phyloP scores from a whole-genome alignment of 441 rosid species.

The Pelargonium citronellum region DNA sequence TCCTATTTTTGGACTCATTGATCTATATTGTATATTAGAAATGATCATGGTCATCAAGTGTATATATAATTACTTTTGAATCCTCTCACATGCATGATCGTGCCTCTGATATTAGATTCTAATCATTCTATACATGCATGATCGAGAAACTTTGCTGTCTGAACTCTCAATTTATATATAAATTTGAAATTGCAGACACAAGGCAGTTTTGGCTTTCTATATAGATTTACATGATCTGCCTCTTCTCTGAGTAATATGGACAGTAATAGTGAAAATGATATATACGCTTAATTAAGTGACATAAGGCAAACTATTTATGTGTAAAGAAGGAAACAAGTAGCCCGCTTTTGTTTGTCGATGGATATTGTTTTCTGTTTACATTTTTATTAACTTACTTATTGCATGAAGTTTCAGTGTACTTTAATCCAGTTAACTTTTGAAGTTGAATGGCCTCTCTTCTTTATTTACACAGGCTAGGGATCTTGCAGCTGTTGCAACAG shows the following conservation, averaged over 20 bases:
- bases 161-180: too few relatives aligned
- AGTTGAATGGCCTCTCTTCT: conserved; percentile 21
- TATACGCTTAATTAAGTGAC: not conserved
- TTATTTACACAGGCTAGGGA: conserved; percentile 58
- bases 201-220: too few relatives aligned
- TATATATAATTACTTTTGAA: too few relatives aligned
- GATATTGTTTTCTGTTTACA: not conserved
- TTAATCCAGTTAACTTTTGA: conserved; percentile 11
- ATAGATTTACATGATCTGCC: too few relatives aligned
- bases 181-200: too few relatives aligned
- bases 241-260: not conserved
- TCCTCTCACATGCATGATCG: too few relatives aligned
- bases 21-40: too few relatives aligned
- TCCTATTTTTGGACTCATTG: too few relatives aligned
- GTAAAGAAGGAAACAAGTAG: conserved; percentile 1
- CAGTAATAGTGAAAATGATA: conserved; percentile 2
- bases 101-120: too few relatives aligned
- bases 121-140: too few relatives aligned
- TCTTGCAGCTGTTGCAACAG: conserved; percentile 70
- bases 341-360: conserved; percentile 1
- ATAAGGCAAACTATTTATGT: not conserved
- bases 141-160: too few relatives aligned
- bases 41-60: too few relatives aligned
- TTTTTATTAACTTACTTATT: not conserved
- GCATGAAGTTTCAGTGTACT: conserved; percentile 5